These are phyloP conservation scores for Chenopodium suecicum DNA, from an alignment of 148 eudicot species.

Conservation along the genomic window DNA sequence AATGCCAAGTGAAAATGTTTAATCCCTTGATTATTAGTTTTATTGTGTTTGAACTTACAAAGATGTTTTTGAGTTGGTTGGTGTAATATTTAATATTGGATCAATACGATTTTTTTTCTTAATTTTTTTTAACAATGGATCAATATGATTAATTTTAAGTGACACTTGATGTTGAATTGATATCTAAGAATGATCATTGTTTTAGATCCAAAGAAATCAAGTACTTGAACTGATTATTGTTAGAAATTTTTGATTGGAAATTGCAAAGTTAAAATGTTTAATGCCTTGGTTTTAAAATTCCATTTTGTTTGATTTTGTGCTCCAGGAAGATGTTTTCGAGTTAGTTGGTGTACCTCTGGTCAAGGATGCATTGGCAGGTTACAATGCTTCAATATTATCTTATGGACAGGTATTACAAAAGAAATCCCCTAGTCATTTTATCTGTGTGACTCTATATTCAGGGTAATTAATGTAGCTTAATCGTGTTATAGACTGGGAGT, in stretches of 20 bases:
- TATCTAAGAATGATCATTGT: background rate
- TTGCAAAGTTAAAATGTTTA: background rate
- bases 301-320: constrained; percentile 1
- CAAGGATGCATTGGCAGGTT: constrained; percentile 83
- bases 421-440: background rate
- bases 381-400: constrained; percentile 80
- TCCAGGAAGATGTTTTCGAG: constrained; percentile 83
- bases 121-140: too few relatives aligned
- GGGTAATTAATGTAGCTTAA: background rate
- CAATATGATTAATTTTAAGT: background rate
- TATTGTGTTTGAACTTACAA: constrained; percentile 42
- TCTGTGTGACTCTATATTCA: background rate
- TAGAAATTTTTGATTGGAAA: background rate
- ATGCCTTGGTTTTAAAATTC: background rate
- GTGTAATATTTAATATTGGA: constrained; percentile 21
- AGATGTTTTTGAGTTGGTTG: constrained; percentile 71
- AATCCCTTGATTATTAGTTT: background rate
- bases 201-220: background rate
- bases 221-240: background rate
- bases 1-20: background rate
- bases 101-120: too few relatives aligned
- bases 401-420: constrained; percentile 75
- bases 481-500: constrained; percentile 71
- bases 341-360: constrained; percentile 80
- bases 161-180: background rate